Conservation (phyloP, 768 basidiomycete species). For the Dentipellis fragilis region DNA sequence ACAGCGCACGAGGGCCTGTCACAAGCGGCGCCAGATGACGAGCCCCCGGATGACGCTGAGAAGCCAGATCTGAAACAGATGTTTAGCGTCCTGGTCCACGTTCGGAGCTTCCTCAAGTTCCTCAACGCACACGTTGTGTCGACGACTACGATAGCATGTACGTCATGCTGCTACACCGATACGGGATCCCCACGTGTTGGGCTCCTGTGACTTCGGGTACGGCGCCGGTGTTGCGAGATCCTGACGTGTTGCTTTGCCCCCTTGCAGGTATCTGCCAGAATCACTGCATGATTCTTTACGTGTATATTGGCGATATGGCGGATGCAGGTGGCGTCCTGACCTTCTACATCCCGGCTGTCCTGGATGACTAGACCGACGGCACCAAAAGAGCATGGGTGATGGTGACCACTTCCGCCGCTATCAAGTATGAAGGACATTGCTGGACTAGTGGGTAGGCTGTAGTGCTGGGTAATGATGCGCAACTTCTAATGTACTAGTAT, state of each 20-base stretch:
- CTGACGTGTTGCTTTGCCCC: background rate
- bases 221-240: background rate
- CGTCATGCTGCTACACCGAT: conserved; percentile 18
- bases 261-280: conserved; percentile 64
- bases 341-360: conserved; percentile 76
- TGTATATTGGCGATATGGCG: conserved; percentile 74
- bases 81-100: conserved; percentile 59
- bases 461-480: background rate
- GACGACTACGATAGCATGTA: conserved; percentile 78
- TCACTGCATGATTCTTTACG: conserved; percentile 81
- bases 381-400: background rate
- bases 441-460: background rate
- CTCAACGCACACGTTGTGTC: conserved; percentile 73
- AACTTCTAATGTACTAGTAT: background rate
- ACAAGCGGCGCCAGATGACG: background rate
- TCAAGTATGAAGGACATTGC: background rate
- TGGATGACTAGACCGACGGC: conserved; percentile 34
- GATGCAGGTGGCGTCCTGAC: conserved; percentile 80
- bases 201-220: background rate
- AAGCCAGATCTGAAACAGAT: conserved; percentile 44
- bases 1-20: background rate
- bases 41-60: conserved; percentile 18
- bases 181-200: background rate
- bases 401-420: background rate
- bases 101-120: conserved; percentile 73